Conservation (phyloP, 208 protist species). For the Porcisia hertigi region DNA sequence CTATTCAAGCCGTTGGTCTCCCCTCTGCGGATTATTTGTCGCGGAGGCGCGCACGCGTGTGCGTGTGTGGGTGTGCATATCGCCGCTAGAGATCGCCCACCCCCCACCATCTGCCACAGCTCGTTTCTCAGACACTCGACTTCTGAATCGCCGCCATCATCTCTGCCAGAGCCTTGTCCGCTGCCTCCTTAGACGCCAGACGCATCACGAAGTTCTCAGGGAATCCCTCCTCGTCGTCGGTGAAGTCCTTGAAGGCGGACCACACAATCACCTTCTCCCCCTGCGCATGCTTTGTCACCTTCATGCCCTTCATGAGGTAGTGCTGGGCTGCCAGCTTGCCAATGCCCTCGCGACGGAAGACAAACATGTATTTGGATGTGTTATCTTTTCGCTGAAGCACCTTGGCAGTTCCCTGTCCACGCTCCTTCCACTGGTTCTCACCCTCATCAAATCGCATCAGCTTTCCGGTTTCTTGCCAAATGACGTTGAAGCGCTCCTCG, state of each 20-base stretch:
- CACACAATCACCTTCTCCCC: conserved; percentile 81
- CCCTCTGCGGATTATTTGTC: not conserved
- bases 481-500: conserved; percentile 80
- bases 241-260: conserved; percentile 83
- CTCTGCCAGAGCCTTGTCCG: conserved; percentile 58
- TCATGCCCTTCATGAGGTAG: conserved; percentile 81
- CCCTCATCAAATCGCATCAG: conserved; percentile 92
- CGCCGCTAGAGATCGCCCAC: no score
- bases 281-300: conserved; percentile 67
- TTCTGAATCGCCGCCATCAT: conserved; percentile 59
- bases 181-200: conserved; percentile 65
- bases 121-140: conserved; percentile 32
- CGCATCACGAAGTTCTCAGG: conserved; percentile 88
- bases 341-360: conserved; percentile 88
- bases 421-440: conserved; percentile 94
- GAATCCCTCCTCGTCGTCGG: conserved; percentile 85
- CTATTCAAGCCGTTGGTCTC: not conserved
- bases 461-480: conserved; percentile 77
- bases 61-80: not conserved
- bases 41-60: not conserved
- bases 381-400: conserved; percentile 81
- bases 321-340: conserved; percentile 89
- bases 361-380: conserved; percentile 67
- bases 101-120: not conserved
- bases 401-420: conserved; percentile 80